phyloP scores from a whole-genome alignment of 768 basidiomycete genomes.

The Gelatoporia subvermispora region DNA sequence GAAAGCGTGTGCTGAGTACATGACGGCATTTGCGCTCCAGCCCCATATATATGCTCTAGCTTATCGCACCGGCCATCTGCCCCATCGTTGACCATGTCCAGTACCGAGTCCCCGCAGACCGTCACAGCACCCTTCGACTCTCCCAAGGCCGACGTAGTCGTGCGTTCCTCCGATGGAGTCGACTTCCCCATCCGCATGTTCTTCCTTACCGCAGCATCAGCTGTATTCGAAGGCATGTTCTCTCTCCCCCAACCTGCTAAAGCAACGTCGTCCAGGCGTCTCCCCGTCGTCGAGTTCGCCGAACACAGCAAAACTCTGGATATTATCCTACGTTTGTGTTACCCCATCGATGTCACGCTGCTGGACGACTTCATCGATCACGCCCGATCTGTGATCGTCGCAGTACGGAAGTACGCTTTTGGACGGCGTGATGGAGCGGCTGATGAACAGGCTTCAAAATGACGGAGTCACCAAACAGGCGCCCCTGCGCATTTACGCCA shows the following conservation, averaged over 20 bases:
- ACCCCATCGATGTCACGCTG: not conserved
- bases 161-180: conserved; percentile 22
- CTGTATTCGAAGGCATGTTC: conserved; percentile 15
- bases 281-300: not conserved
- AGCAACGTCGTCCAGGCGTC: not conserved
- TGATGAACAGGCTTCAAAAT: not conserved
- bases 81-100: too few species aligned
- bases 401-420: conserved; percentile 57
- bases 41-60: too few species aligned
- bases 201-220: conserved; percentile 24
- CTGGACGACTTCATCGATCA: conserved; percentile 36
- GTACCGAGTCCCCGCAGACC: too few species aligned
- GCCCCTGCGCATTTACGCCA: not conserved
- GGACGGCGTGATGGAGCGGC: not conserved
- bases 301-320: not conserved
- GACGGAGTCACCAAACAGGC: not conserved
- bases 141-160: conserved; percentile 17
- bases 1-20: too few species aligned
- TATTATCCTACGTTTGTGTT: not conserved
- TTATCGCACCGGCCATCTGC: too few species aligned
- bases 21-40: too few species aligned
- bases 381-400: conserved; percentile 42
- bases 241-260: not conserved
- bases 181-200: conserved; percentile 19
- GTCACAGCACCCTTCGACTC: not conserved